These are phyloP conservation scores for Lachnellula occidentalis DNA, from an alignment of 2,329 filamentous ascomycete species.

Conservation along the genomic window DNA sequence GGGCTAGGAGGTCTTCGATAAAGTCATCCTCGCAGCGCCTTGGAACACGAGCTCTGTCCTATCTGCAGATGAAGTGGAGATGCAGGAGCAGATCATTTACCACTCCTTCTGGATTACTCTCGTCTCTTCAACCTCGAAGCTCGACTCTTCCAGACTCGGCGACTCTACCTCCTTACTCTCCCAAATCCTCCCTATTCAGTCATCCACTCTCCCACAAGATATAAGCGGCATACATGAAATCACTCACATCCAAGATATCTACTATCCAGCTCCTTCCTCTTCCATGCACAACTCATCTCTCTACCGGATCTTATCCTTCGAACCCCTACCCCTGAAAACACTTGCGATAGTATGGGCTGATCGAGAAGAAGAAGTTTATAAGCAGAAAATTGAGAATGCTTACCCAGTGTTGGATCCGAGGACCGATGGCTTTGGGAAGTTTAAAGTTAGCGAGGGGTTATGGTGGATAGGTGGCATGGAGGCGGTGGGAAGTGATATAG, in stretches of 20 bases:
- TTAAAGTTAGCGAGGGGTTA: slow-evolving; percentile 8
- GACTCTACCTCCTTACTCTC: neutral
- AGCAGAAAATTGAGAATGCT: slow-evolving; percentile 9
- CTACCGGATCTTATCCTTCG: slow-evolving; percentile 9
- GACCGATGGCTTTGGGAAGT: neutral
- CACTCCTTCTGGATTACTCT: slow-evolving; percentile 8
- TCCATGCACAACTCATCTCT: slow-evolving; percentile 1
- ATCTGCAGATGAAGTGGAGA: neutral
- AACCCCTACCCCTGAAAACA: neutral
- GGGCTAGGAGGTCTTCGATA: slow-evolving; percentile 8
- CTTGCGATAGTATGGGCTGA: neutral
- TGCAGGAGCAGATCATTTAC: slow-evolving; percentile 6
- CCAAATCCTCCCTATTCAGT: slow-evolving; percentile 1
- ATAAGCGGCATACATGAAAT: slow-evolving; percentile 11
- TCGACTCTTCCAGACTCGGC: neutral
- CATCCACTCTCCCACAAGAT: neutral
- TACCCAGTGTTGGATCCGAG: slow-evolving; percentile 11
- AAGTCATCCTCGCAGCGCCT: slow-evolving; percentile 12
- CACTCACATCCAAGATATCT: slow-evolving; percentile 7
- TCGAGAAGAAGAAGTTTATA: neutral
- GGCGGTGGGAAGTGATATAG: slow-evolving; percentile 7
- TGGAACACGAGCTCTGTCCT: slow-evolving; percentile 1
- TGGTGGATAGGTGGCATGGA: slow-evolving; percentile 11
- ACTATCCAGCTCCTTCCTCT: neutral
- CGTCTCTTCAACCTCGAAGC: neutral